Evolutionary conservation across 2,329 filamentous ascomycete species (phyloP), one percentile per base, ranked within the genome.

Genomic region (Xylariaceae sp.): DNA sequence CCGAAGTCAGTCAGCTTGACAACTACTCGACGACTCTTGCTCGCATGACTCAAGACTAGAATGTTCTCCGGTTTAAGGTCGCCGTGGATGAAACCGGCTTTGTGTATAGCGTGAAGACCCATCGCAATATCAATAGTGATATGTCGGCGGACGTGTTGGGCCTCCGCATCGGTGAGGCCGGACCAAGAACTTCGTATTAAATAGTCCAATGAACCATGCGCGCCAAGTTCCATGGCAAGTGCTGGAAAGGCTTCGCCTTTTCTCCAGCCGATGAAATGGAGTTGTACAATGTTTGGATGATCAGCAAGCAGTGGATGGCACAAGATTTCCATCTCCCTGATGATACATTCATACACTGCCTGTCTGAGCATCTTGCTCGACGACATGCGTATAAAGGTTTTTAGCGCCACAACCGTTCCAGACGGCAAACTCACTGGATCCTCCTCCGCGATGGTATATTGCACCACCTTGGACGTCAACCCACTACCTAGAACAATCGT

Each of bases 41-140:
- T 24, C 8, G 11, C 16, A 21, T 58, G 43, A 16, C 37, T 45
- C 56, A 58, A 54, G 7, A 58, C 31, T 31, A 58, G 21, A 21
- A 58, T 46, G 14, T 58, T 58, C 6, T 58, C 39, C 2, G 56
- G 50, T 23, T 58, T 58, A 7, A 58, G 56, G 19, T 58, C 56
- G 4, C 56, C 50, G 29, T 58, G 50, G 11, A 44, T 34, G 19
- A 45, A 53, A 3, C 39, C 45, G 43, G 49, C 56, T 29, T 40
- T 28, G 36, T 58, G 50, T 17, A 58, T 58, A 21, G 56, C 56
- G 7, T 31, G 21, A 8, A 58, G 45, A 36, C 56, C 56, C 40
- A 58, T 47, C 2, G 56, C 50, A 47, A 58, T 58, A 19, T 58
- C 56, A 11, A 58, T 26, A 8, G 45, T 54, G 6, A 58, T 51